Base-by-base conservation (phyloP, 2,329 filamentous ascomycete species). In the Mariannaea sp. region DNA sequence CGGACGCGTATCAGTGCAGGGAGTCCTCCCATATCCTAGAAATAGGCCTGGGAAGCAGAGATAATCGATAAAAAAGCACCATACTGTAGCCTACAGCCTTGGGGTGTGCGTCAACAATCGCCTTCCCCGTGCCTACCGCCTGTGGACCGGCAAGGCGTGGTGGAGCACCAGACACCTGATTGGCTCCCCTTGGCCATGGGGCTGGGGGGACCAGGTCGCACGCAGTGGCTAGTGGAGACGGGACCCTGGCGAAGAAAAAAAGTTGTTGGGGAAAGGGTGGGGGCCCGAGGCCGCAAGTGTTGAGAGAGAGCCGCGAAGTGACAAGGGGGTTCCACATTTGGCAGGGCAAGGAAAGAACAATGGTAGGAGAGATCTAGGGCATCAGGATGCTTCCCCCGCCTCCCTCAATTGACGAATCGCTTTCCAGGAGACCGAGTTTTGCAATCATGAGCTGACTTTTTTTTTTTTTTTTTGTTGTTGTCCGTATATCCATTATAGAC, bases 181-280 rank as follows among this genome's bases (percentile, higher is more conserved):
- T 65, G 63, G 62, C n/a, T 16, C 22, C 50, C 22, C 16, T 36
- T 33, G 35, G n/a, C 30, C 38, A 24, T 42, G 39, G 29, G 48
- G 30, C n/a, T n/a, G 14, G 50, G 9, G 20, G 36, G n/a, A 43
- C 36, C 36, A 17, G 8, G 22, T 24, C 22, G 22, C n/a, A 35
- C 4, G 51, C 45, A 33, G 39, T 43, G 43, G 16, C 38, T 29
- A 49, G 47, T 41, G 38, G 39, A 27, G 51, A 40, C 45, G 39
- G 33, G 51, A 40, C 45, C 32, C 24, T 45, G 27, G 36, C 26
- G 12, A 12, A 13, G 22, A 61, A 40, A 55, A 64, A 67, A 65
- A 68, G 55, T 68, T 68, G 66, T 68, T 68, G 66, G 66, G 66
- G 66, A 66, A 62, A 42, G 58, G 56, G 56, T 61, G 62, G 64